These are phyloP conservation scores for Piper betle DNA, from an alignment of 164 flowering plant species.

Conservation along the genomic window DNA sequence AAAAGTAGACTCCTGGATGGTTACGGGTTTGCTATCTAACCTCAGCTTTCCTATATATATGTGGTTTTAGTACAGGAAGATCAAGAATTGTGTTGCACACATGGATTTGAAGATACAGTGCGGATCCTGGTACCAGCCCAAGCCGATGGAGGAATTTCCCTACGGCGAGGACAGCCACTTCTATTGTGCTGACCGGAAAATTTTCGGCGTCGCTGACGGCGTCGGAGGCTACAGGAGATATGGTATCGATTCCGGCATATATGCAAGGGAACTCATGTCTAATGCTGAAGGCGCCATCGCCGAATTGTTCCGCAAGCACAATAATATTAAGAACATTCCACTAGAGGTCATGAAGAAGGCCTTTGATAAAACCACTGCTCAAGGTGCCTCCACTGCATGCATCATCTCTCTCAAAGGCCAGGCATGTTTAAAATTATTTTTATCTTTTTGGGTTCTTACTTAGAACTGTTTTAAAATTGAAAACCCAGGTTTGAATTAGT, in stretches of 20 bases:
- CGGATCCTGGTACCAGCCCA: constrained; percentile 1
- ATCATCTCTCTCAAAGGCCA: constrained; percentile 50
- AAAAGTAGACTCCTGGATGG: too few species aligned
- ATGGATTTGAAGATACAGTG: too few species aligned
- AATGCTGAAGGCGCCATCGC: constrained; percentile 34
- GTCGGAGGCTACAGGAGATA: constrained; percentile 3
- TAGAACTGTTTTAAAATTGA: too few species aligned
- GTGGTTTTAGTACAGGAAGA: too few species aligned
- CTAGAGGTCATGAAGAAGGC: constrained; percentile 59
- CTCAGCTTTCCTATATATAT: too few species aligned
- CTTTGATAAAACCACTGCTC: constrained; percentile 40
- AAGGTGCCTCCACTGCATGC: constrained; percentile 86
- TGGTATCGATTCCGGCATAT: constrained; percentile 7
- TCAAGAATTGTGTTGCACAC: too few species aligned
- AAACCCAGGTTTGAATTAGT: too few species aligned
- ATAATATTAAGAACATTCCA: constrained; percentile 31
- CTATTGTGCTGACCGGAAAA: background rate
- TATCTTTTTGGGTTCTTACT: background rate
- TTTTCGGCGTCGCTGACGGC: constrained; percentile 10
- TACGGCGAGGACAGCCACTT: constrained; percentile 8
- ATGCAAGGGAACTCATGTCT: constrained; percentile 18
- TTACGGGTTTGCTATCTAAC: too few species aligned
- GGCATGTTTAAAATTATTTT: constrained; percentile 18
- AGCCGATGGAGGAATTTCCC: background rate
- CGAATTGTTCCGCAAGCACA: constrained; percentile 26